Conservation (phyloP, 2,329 filamentous ascomycete species). For the Hymenotorrendiella dingleyae region DNA sequence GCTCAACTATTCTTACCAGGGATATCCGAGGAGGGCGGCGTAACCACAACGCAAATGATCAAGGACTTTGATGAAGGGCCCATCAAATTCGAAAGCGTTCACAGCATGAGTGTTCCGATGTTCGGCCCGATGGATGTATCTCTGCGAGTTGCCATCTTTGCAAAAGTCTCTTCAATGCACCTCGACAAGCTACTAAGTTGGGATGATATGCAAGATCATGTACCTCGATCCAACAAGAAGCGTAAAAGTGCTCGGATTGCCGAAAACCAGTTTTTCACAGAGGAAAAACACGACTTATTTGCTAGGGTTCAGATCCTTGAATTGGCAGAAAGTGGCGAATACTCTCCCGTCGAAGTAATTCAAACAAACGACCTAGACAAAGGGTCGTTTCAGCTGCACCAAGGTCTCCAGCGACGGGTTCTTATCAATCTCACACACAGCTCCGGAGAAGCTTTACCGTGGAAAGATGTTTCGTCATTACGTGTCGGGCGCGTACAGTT, state of each 20-base stretch:
- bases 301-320: constrained; percentile 84
- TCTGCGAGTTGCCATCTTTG: constrained; percentile 84
- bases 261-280: constrained; percentile 86
- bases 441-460: constrained; percentile 80
- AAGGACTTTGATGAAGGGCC: constrained; percentile 88
- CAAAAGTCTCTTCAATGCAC: constrained; percentile 86
- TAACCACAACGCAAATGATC: constrained; percentile 93
- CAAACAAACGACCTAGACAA: constrained; percentile 77
- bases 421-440: constrained; percentile 86
- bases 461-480: constrained; percentile 74
- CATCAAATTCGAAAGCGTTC: constrained; percentile 92
- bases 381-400: constrained; percentile 93
- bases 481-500: constrained; percentile 77
- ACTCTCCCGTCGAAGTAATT: constrained; percentile 86
- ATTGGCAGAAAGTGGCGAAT: constrained; percentile 84
- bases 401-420: constrained; percentile 85
- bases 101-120: constrained; percentile 91
- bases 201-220: constrained; percentile 92
- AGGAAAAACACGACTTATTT: constrained; percentile 92
- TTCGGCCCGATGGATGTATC: constrained; percentile 68
- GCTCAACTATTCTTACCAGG: constrained; percentile 95
- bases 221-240: constrained; percentile 51
- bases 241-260: constrained; percentile 61
- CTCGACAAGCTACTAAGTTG: constrained; percentile 95
- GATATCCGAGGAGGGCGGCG: constrained; percentile 81